phyloP scores from a whole-genome alignment of 148 eudicot species.

The Vaccinium macrocarpon region DNA sequence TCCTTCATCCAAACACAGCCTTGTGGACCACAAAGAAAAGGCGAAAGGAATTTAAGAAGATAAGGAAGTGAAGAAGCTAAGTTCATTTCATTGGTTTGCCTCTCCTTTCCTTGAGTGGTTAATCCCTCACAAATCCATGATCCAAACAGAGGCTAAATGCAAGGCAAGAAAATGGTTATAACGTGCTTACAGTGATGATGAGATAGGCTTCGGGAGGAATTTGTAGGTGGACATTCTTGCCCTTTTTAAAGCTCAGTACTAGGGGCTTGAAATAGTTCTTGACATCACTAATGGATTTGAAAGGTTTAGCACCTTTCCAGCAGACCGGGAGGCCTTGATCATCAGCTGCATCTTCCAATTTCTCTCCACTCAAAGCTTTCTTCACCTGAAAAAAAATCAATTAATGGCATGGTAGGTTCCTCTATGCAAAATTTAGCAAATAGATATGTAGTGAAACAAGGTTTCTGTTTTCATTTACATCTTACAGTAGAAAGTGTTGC shows the following conservation, averaged over 20 bases:
- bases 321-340: constrained; percentile 78
- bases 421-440: background rate
- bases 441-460: background rate
- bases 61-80: background rate
- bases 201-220: constrained; percentile 75
- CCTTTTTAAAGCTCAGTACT: constrained; percentile 46
- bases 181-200: constrained; percentile 49
- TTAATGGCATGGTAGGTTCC: background rate
- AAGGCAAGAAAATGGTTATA: background rate
- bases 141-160: background rate
- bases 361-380: constrained; percentile 42
- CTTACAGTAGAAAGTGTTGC: constrained; percentile 57
- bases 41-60: background rate
- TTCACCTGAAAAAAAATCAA: constrained; percentile 45
- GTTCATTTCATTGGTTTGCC: background rate
- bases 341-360: constrained; percentile 49
- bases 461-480: background rate
- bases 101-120: background rate
- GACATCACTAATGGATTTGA: constrained; percentile 60
- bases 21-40: background rate
- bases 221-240: constrained; percentile 51
- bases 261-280: constrained; percentile 58
- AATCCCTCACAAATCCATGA: background rate
- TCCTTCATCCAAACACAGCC: background rate
- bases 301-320: constrained; percentile 82